These are phyloP conservation scores for Dryas octopetala DNA, from an alignment of 306 rosid species.

Conservation along the genomic window DNA sequence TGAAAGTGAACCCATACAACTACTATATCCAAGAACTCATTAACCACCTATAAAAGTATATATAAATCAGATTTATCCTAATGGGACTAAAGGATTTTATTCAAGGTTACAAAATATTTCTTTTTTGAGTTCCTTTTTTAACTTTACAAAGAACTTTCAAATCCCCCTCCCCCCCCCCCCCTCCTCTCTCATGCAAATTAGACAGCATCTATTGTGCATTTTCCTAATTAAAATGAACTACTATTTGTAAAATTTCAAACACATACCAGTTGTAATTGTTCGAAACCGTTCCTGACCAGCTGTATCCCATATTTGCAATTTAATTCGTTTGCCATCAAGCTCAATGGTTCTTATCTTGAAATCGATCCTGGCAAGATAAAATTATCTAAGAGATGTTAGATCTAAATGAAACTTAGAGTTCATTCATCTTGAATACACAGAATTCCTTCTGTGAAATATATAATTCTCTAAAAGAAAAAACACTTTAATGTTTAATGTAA, in stretches of 20 bases:
- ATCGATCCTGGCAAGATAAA: conserved; percentile 56
- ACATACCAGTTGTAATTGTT: conserved; percentile 72
- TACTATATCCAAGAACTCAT: not conserved
- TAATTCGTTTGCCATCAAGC: conserved; percentile 72
- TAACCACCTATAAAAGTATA: not conserved
- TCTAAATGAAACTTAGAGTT: conserved; percentile 1
- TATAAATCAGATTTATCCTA: not conserved
- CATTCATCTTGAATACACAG: not conserved
- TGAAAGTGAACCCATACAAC: not conserved
- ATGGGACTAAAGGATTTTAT: not conserved
- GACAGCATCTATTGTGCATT: not conserved
- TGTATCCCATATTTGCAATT: conserved; percentile 88
- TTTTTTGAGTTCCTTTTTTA: not conserved
- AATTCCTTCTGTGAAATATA: not conserved
- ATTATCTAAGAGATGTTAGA: conserved; percentile 18
- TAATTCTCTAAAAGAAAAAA: not conserved
- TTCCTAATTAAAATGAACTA: not conserved
- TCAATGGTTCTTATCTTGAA: conserved; percentile 91
- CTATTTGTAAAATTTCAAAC: conserved; percentile 17
- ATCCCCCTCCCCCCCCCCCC: not conserved
- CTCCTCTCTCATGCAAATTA: not conserved
- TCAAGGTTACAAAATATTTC: not conserved
- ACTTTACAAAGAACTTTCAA: too few species aligned
- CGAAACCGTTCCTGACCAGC: conserved; percentile 92
- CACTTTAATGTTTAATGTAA: not conserved